Conservation (phyloP, 2,329 filamentous ascomycete species). For the Lasiodiplodia hormozganensis region DNA sequence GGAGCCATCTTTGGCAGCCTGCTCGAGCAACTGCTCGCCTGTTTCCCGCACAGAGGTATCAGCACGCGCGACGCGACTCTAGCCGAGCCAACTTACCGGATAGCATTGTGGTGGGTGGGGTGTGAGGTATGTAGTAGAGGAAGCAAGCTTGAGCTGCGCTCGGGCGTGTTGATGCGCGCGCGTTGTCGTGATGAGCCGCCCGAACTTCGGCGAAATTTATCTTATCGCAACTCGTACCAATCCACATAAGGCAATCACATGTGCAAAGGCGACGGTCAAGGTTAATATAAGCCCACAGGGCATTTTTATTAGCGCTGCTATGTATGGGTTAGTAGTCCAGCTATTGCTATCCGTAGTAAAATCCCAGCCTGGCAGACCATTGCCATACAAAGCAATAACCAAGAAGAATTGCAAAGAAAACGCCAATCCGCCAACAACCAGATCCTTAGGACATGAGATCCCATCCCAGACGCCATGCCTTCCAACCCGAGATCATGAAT, state of each 20-base stretch:
- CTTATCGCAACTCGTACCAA: conserved; percentile 16
- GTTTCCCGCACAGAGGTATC: background rate
- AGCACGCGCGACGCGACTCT: background rate
- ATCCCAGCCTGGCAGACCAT: background rate
- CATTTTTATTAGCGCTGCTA: conserved; percentile 14
- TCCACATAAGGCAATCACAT: background rate
- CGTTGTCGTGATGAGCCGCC: conserved; percentile 11
- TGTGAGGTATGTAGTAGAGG: background rate
- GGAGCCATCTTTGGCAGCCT: conserved; percentile 64
- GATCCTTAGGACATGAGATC: conserved; percentile 13
- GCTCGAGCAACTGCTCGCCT: conserved; percentile 59
- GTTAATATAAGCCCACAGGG: conserved; percentile 9
- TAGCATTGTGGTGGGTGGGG: conserved; percentile 23
- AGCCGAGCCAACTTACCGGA: conserved; percentile 1
- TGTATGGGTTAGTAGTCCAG: conserved; percentile 19
- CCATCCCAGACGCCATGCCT: conserved; percentile 14
- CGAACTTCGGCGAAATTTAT: conserved; percentile 23
- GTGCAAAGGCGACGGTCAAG: background rate
- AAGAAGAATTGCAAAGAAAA: conserved; percentile 19
- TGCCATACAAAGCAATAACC: conserved; percentile 14
- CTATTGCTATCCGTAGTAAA: conserved; percentile 18
- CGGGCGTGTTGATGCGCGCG: conserved; percentile 27
- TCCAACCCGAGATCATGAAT: conserved; percentile 1
- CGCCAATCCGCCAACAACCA: conserved; percentile 6
- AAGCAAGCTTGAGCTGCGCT: background rate